Evolutionary conservation across 768 basidiomycete genomes (phyloP), one percentile per base, ranked within the genome.

Genomic region (Phylloporus arenicola): DNA sequence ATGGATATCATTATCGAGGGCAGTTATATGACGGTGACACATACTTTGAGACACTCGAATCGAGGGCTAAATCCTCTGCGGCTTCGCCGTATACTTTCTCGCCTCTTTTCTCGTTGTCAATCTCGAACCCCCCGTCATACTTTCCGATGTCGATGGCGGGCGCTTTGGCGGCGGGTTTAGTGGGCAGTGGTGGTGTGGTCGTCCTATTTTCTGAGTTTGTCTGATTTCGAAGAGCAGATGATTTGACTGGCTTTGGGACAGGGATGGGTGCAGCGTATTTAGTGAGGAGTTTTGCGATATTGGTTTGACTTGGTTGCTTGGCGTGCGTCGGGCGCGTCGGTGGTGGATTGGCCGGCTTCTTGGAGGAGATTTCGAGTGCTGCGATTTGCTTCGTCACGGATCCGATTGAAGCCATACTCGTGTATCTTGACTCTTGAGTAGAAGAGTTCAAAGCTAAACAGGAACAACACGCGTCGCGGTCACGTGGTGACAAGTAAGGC

Each of bases 71-170:
- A 7, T 88, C 77, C 57, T 83, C 77, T 0, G 88, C 92, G 2
- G 88, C 86, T 54, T 91, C 84, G 1, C 87, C 89, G 34, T 76
- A 80, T 1, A 91, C 81, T 19, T 71, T 72, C 60, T 86, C 81
- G n/a, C 86, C 86, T 53, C 84, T 74, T 56, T 83, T 87, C 62
- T 86, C 86, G 45, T 88, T 84, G 56, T 96, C 95, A 30, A 81
- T 71, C 70, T 96, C 94, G n/a, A 97, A 79, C 3, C 94, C 93
- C n/a, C 93, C 94, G 56, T 99, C 95, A 66, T 99, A 99, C 41
- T 73, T 78, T 25, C 95, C 94, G 30, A 96, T 91, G 60, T 92
- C 90, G 35, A 91, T 68, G 10, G 41, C 20, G 35, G 57, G 30
- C 19, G 59, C 31, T 57, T 67, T 57, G 24, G 62, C 19, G 22